These are phyloP conservation scores for Fusarium camptoceras DNA, from an alignment of 2,329 filamentous ascomycete genomes.

Conservation along the genomic window DNA sequence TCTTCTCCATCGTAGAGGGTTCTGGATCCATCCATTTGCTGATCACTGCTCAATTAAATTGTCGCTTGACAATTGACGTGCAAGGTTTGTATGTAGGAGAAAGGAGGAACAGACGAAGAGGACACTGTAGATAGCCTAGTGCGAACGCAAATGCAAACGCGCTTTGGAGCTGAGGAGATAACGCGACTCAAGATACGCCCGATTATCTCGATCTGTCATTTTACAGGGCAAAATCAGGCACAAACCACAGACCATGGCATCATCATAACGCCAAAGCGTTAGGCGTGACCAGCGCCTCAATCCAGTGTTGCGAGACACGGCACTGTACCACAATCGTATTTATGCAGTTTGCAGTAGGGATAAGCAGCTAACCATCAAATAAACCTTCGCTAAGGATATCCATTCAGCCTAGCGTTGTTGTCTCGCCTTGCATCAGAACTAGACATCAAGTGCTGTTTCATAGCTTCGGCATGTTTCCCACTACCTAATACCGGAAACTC, in stretches of 20 bases:
- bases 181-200: neutral
- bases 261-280: neutral
- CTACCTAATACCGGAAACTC: neutral
- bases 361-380: neutral
- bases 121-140: neutral
- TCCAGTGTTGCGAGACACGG: neutral
- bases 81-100: neutral
- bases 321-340: slow-evolving; percentile 3
- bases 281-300: slow-evolving; percentile 1
- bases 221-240: neutral
- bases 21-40: neutral
- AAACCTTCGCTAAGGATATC: slow-evolving; percentile 1
- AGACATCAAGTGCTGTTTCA: neutral
- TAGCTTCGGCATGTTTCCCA: slow-evolving; percentile 7
- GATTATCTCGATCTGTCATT: neutral
- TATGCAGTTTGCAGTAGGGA: slow-evolving; percentile 26
- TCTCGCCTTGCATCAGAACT: slow-evolving; percentile 16
- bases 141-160: neutral
- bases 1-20: neutral
- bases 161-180: neutral
- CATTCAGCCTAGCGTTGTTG: slow-evolving; percentile 22
- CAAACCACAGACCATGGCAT: neutral
- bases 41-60: neutral
- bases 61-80: neutral
- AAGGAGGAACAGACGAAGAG: neutral